Percentiles rank a stretch among this genome's conserved stretches.
phyloP scores from a whole-genome alignment of 2,329 filamentous ascomycete species.

The Pyrenochaeta sp. region DNA sequence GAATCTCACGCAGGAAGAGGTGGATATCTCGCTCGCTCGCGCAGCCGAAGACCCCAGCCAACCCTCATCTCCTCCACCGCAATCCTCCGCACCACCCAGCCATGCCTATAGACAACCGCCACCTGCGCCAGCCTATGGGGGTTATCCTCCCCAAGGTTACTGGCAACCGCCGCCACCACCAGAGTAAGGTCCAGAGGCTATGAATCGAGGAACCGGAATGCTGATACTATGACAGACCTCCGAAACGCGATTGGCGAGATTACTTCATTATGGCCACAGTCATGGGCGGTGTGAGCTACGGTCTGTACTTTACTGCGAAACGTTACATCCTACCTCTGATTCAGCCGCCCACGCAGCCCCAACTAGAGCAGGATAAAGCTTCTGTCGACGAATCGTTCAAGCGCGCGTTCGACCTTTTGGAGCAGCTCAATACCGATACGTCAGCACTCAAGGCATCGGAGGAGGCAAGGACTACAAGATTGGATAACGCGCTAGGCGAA shows the following conservation, averaged over 20 bases:
- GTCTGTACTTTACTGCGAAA: constrained; percentile 83
- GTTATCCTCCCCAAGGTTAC: constrained; percentile 61
- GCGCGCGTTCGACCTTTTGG: constrained; percentile 87
- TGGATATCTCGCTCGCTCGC: constrained; percentile 82
- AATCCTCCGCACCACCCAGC: constrained; percentile 51
- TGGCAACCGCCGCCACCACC: constrained; percentile 63
- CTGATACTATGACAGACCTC: constrained; percentile 54
- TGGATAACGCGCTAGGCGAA: constrained; percentile 83
- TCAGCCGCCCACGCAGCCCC: constrained; percentile 90
- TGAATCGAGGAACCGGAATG: not conserved
- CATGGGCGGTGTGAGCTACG: constrained; percentile 87
- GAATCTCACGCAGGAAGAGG: constrained; percentile 95
- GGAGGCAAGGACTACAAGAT: constrained; percentile 79
- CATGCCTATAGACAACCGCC: constrained; percentile 58
- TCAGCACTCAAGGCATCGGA: constrained; percentile 87
- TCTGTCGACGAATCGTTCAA: constrained; percentile 93
- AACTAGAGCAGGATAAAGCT: constrained; percentile 92
- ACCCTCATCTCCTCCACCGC: constrained; percentile 57
- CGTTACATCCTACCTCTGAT: constrained; percentile 93
- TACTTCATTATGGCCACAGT: constrained; percentile 99
- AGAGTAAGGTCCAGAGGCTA: constrained; percentile 52
- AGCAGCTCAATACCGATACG: constrained; percentile 91
- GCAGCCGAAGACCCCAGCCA: constrained; percentile 66
- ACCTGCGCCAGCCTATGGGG: constrained; percentile 58
- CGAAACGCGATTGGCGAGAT: constrained; percentile 92